Evolutionary conservation across 768 basidiomycete genomes (phyloP).

Genomic region (Hygrophoropsis aurantiaca): DNA sequence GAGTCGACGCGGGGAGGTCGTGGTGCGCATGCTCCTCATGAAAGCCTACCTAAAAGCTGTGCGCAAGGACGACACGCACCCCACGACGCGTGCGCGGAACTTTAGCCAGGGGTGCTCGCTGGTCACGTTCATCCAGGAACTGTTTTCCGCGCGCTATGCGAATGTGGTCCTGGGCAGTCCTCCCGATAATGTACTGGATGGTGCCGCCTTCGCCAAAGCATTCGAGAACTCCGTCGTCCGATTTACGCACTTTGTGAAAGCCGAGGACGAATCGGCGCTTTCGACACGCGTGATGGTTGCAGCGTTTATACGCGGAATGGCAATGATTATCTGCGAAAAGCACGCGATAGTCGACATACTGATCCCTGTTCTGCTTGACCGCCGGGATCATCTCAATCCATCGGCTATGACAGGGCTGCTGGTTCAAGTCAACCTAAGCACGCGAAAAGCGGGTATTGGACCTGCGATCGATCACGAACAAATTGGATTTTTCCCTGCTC

Average conservation of each 20-base stretch:
- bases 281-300: slow-evolving; percentile 11
- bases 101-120: slow-evolving; percentile 8
- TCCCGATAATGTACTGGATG: slow-evolving; percentile 19
- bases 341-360: slow-evolving; percentile 21
- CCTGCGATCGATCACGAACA: slow-evolving; percentile 6
- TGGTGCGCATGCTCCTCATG: slow-evolving; percentile 22
- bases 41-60: slow-evolving; percentile 22
- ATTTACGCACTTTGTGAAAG: slow-evolving; percentile 32
- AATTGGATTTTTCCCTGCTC: slow-evolving; percentile 3
- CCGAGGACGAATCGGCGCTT: slow-evolving; percentile 18
- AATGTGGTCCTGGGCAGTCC: slow-evolving; percentile 13
- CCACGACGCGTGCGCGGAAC: neutral
- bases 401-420: slow-evolving; percentile 14
- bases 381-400: slow-evolving; percentile 4
- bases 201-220: slow-evolving; percentile 9
- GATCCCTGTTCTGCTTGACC: slow-evolving; percentile 24
- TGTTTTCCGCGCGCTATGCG: slow-evolving; percentile 13
- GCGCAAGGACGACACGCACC: neutral
- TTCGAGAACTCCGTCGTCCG: slow-evolving; percentile 24
- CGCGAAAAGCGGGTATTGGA: neutral
- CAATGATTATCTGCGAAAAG: slow-evolving; percentile 15
- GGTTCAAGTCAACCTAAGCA: slow-evolving; percentile 19
- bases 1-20: slow-evolving; percentile 23
- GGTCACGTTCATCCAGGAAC: slow-evolving; percentile 17
- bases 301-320: slow-evolving; percentile 26